Conservation (phyloP, 73 alveolate genomes). For the Stentor coeruleus region DNA sequence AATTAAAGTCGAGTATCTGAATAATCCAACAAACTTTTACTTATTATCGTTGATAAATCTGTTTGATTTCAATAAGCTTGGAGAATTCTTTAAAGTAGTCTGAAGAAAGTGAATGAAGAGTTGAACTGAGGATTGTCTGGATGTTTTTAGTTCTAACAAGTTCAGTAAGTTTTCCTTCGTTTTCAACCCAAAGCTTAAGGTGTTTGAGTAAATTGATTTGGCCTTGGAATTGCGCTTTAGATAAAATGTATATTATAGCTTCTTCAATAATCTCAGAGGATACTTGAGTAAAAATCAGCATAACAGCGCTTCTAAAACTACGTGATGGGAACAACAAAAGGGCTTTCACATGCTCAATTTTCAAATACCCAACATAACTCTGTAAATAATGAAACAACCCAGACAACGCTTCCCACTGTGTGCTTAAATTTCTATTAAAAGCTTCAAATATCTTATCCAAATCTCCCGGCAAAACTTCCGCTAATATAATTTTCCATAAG, state of each 20-base stretch:
- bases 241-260: not conserved
- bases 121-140: not conserved
- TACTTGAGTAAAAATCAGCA: not conserved
- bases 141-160: not conserved
- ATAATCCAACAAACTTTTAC: too few species aligned
- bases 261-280: conserved; percentile 14
- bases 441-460: not conserved
- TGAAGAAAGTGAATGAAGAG: conserved; percentile 7
- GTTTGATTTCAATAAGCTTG: not conserved
- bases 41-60: too few species aligned
- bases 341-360: not conserved
- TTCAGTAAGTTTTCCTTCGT: not conserved
- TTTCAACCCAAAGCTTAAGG: conserved; percentile 2
- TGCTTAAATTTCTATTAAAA: not conserved
- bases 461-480: not conserved
- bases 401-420: conserved; percentile 14
- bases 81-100: conserved; percentile 14
- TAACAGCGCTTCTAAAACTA: not conserved
- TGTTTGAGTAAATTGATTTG: conserved; percentile 6
- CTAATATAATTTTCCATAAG: not conserved
- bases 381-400: not conserved
- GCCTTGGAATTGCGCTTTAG: conserved; percentile 17
- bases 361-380: not conserved
- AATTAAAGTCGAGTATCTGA: too few species aligned
- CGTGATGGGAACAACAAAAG: not conserved